A percentile compares a stretch with the other conserved stretches of the same genome.
phyloP scores from a whole-genome alignment of 2,329 filamentous ascomycete genomes.

The Colletotrichum truncatum region DNA sequence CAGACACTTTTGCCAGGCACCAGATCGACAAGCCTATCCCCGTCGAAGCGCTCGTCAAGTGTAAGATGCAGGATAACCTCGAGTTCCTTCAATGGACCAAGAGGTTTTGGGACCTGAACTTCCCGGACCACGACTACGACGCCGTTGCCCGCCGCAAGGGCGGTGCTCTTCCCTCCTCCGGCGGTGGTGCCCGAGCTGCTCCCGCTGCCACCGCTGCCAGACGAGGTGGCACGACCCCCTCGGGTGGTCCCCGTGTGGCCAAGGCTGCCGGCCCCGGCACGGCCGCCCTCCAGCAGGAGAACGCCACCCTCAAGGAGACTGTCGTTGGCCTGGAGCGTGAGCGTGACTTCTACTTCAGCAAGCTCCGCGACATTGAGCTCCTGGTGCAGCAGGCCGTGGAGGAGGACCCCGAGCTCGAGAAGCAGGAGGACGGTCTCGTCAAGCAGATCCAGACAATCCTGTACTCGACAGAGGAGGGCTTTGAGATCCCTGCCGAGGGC shows the following conservation, averaged over 20 bases:
- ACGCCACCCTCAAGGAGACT: constrained; percentile 90
- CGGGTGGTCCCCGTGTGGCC: constrained; percentile 56
- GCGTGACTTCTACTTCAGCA: constrained; percentile 99
- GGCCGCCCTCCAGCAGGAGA: constrained; percentile 84
- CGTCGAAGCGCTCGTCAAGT: constrained; percentile 90
- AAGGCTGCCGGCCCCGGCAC: constrained; percentile 62
- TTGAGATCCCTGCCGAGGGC: constrained; percentile 87
- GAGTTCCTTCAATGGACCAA: constrained; percentile 99
- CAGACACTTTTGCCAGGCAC: constrained; percentile 87
- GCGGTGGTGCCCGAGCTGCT: constrained; percentile 56
- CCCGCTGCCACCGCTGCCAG: constrained; percentile 59
- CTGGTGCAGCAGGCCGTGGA: constrained; percentile 93
- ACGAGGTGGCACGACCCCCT: constrained; percentile 70
- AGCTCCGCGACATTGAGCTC: constrained; percentile 95
- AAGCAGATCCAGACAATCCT: constrained; percentile 97
- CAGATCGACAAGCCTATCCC: constrained; percentile 89
- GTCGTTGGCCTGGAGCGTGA: constrained; percentile 95
- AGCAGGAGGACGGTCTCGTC: constrained; percentile 89
- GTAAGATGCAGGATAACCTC: constrained; percentile 99
- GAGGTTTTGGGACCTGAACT: constrained; percentile 97
- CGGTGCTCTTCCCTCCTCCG: constrained; percentile 65
- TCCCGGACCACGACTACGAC: constrained; percentile 96
- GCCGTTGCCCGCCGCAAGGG: constrained; percentile 86
- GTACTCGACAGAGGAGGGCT: constrained; percentile 94
- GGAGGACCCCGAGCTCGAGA: constrained; percentile 90